phyloP scores from a whole-genome alignment of 129 eudicot genomes.

The Artemisia tridentata region DNA sequence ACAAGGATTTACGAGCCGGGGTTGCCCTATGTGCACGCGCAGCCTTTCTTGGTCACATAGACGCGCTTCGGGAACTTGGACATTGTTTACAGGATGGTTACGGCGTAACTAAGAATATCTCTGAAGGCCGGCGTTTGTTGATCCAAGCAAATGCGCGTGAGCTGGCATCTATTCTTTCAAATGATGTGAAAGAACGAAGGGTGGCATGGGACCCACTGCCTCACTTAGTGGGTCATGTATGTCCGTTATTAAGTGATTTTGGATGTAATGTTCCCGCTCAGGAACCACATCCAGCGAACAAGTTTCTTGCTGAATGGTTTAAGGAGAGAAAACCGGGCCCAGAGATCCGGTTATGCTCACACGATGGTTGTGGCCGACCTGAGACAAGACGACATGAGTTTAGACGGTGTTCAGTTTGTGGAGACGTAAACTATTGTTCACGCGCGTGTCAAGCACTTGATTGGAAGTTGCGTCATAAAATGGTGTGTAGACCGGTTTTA shows the following conservation, averaged over 20 bases:
- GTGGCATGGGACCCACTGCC: slow-evolving; percentile 50
- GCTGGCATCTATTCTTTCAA: slow-evolving; percentile 29
- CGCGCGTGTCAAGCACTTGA: slow-evolving; percentile 85
- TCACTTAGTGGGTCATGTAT: slow-evolving; percentile 33
- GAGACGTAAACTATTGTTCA: slow-evolving; percentile 74
- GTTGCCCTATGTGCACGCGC: slow-evolving; percentile 85
- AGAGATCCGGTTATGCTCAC: slow-evolving; percentile 61
- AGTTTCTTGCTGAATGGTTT: slow-evolving; percentile 67
- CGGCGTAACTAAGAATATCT: slow-evolving; percentile 60
- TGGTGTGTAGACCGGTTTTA: slow-evolving; percentile 46
- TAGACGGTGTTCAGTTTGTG: slow-evolving; percentile 79
- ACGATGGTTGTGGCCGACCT: slow-evolving; percentile 61
- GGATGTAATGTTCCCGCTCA: slow-evolving; percentile 71
- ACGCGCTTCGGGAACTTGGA: slow-evolving; percentile 82
- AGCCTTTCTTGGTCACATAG: slow-evolving; percentile 75
- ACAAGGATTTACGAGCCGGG: slow-evolving; percentile 80
- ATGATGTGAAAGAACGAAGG: slow-evolving; percentile 26
- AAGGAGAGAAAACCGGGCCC: slow-evolving; percentile 26
- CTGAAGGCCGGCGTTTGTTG: slow-evolving; percentile 70
- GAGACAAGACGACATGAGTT: slow-evolving; percentile 76
- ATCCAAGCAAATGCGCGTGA: slow-evolving; percentile 89
- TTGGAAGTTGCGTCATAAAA: slow-evolving; percentile 69
- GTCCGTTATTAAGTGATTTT: slow-evolving; percentile 73
- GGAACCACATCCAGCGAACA: slow-evolving; percentile 65
- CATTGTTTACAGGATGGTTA: slow-evolving; percentile 91